phyloP scores from a whole-genome alignment of 805 yeast genomes.

The Candida hungchunana region DNA sequence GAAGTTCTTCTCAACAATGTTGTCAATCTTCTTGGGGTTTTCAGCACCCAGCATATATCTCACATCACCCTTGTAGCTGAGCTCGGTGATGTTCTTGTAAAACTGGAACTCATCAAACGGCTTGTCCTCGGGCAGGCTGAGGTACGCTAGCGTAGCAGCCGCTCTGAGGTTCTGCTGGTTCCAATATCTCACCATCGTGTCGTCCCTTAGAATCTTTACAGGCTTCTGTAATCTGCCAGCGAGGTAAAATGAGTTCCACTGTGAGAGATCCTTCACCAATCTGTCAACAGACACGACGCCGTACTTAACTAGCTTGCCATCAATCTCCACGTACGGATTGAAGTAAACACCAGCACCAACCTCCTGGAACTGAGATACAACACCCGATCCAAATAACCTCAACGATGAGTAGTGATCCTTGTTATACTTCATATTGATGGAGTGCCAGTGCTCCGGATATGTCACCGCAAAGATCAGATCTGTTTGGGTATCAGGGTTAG shows the following conservation, averaged over 20 bases:
- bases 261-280: slow-evolving; percentile 62
- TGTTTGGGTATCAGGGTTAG: slow-evolving; percentile 56
- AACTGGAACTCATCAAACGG: slow-evolving; percentile 58
- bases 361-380: slow-evolving; percentile 55
- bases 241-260: slow-evolving; percentile 82
- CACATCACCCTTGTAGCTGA: slow-evolving; percentile 89
- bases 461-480: slow-evolving; percentile 84
- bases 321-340: slow-evolving; percentile 78
- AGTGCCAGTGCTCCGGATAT: slow-evolving; percentile 73
- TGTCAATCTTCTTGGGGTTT: slow-evolving; percentile 81
- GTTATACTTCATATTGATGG: slow-evolving; percentile 58
- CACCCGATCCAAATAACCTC: slow-evolving; percentile 53
- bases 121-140: slow-evolving; percentile 30
- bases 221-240: slow-evolving; percentile 97
- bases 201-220: slow-evolving; percentile 67
- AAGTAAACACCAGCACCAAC: slow-evolving; percentile 90
- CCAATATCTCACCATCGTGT: slow-evolving; percentile 56
- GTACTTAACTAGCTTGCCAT: slow-evolving; percentile 65
- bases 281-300: slow-evolving; percentile 72
- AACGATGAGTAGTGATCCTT: slow-evolving; percentile 77
- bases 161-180: slow-evolving; percentile 74
- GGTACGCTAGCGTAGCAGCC: slow-evolving; percentile 61
- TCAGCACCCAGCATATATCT: slow-evolving; percentile 86
- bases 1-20: slow-evolving; percentile 79
- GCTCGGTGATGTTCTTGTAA: slow-evolving; percentile 69